Conservation (phyloP, 345 rosid genomes). For the Sonneratia alba region DNA sequence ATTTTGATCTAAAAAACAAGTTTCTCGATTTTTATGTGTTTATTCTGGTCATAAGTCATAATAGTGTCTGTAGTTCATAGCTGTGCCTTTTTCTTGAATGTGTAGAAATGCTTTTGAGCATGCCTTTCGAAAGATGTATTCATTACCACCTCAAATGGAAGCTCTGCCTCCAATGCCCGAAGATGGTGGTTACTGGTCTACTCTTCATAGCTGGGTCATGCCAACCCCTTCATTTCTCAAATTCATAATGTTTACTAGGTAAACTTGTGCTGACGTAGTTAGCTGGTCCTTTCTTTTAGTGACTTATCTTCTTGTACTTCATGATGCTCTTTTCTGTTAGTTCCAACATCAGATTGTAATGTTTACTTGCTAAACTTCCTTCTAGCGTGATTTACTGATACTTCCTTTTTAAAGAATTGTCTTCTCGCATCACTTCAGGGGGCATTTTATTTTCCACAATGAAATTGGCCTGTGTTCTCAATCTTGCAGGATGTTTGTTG, state of each 20-base stretch:
- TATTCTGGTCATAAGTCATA: neutral
- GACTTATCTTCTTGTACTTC: neutral
- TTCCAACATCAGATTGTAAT: constrained; percentile 35
- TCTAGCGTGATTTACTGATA: neutral
- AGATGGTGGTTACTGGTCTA: constrained; percentile 87
- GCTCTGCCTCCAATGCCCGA: constrained; percentile 95
- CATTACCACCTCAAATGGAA: constrained; percentile 52
- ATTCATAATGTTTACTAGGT: constrained; percentile 87
- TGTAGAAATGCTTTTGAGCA: constrained; percentile 63
- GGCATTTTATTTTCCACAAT: neutral
- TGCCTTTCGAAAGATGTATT: constrained; percentile 75
- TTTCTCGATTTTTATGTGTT: neutral
- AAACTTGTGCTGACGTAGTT: constrained; percentile 4
- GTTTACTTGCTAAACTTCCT: constrained; percentile 58
- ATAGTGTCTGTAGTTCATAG: neutral
- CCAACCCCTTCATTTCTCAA: constrained; percentile 93
- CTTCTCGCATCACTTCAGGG: neutral
- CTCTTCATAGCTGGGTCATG: constrained; percentile 95
- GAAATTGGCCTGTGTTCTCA: constrained; percentile 1
- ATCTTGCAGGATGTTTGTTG: constrained; percentile 73
- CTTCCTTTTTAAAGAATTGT: neutral
- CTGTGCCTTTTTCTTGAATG: constrained; percentile 8
- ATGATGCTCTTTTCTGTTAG: neutral
- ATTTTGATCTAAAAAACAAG: neutral
- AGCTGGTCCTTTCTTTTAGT: neutral